Conservation (phyloP, 2,329 filamentous ascomycete species). For the Calcarisporium arbuscula region DNA sequence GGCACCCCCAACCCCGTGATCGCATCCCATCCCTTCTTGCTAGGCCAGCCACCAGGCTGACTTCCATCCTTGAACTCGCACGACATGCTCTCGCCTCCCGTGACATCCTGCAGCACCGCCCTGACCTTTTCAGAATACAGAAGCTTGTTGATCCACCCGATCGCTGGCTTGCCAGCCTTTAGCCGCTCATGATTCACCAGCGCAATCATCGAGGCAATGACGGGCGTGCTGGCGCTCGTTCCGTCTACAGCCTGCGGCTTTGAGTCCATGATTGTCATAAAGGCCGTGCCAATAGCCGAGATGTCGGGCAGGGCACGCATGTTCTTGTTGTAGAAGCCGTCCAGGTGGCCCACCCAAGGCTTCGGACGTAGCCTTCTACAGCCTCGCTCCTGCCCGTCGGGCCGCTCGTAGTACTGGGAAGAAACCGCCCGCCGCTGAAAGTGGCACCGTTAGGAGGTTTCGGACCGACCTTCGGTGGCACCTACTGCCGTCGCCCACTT, state of each 20-base stretch:
- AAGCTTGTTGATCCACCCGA: slow-evolving; percentile 49
- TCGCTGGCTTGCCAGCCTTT: slow-evolving; percentile 36
- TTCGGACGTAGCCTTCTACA: slow-evolving; percentile 34
- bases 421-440: slow-evolving; percentile 48
- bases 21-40: slow-evolving; percentile 38
- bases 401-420: slow-evolving; percentile 41
- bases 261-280: slow-evolving; percentile 30
- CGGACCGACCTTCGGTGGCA: slow-evolving; percentile 38
- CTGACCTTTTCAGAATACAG: slow-evolving; percentile 36
- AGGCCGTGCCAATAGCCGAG: slow-evolving; percentile 51
- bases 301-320: slow-evolving; percentile 47
- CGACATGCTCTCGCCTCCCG: slow-evolving; percentile 30
- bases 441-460: slow-evolving; percentile 33
- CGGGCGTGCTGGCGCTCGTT: slow-evolving; percentile 47
- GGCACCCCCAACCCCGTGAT: slow-evolving; percentile 45
- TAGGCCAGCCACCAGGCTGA: slow-evolving; percentile 36
- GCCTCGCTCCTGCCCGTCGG: slow-evolving; percentile 37
- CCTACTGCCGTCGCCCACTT: slow-evolving; percentile 64
- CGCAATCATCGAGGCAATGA: slow-evolving; percentile 48
- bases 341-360: slow-evolving; percentile 34
- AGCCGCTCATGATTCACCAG: slow-evolving; percentile 49
- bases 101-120: slow-evolving; percentile 34
- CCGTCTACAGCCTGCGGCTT: slow-evolving; percentile 25
- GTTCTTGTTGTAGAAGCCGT: slow-evolving; percentile 35
- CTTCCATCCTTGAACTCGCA: slow-evolving; percentile 30